These are phyloP conservation scores for Canavalia gladiata DNA, from an alignment of 306 rosid species.

Conservation along the genomic window DNA sequence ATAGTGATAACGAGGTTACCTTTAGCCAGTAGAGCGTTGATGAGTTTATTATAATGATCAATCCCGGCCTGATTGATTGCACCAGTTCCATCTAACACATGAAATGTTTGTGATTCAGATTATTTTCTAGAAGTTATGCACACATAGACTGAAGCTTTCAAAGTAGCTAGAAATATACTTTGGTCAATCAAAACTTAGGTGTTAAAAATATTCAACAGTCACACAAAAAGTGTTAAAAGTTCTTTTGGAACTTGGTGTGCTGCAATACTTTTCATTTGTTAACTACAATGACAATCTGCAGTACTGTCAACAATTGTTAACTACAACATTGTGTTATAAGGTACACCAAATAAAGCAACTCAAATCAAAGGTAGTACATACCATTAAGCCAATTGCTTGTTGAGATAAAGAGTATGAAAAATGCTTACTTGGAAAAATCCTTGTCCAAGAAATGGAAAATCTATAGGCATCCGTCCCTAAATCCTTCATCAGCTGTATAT, in stretches of 20 bases:
- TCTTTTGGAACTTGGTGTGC: constrained; percentile 10
- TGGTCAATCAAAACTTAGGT: not conserved
- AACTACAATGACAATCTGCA: not conserved
- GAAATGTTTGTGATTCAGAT: constrained; percentile 33
- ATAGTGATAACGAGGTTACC: constrained; percentile 53
- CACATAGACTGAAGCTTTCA: not conserved
- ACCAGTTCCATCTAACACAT: constrained; percentile 75
- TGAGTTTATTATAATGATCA: constrained; percentile 86
- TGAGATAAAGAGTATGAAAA: not conserved
- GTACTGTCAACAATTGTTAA: not conserved
- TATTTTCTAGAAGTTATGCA: not conserved
- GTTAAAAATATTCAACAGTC: not conserved
- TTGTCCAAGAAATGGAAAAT: constrained; percentile 94
- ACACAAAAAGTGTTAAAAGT: not conserved
- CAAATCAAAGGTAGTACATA: not conserved
- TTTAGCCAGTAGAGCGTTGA: constrained; percentile 78
- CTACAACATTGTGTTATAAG: not conserved
- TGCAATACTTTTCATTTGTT: not conserved
- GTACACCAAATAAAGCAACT: not conserved
- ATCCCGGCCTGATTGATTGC: constrained; percentile 81
- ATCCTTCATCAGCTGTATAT: constrained; percentile 85
- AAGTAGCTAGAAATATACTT: constrained; percentile 21
- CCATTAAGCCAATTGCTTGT: not conserved
- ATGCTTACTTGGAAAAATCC: constrained; percentile 83
- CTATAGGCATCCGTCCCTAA: constrained; percentile 91